phyloP scores from a whole-genome alignment of 371 early-diverging fungal genomes.

The Zychaea mexicana region DNA sequence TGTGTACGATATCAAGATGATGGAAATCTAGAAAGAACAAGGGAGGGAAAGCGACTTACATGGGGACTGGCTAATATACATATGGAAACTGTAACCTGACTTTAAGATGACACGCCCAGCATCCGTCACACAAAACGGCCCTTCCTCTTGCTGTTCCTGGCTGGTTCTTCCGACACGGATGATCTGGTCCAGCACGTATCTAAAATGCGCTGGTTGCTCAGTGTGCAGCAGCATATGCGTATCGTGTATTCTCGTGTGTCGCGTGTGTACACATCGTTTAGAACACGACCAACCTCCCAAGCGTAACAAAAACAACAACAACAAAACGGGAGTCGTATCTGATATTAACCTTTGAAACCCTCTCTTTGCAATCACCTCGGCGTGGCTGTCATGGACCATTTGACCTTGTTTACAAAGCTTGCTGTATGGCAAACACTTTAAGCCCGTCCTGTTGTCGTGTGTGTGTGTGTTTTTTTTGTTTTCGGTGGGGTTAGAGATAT shows the following conservation, averaged over 20 bases:
- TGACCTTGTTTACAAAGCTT: constrained; percentile 66
- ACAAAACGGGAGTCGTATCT: too few relatives aligned
- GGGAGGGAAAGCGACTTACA: too few relatives aligned
- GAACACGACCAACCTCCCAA: too few relatives aligned
- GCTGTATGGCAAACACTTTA: constrained; percentile 77
- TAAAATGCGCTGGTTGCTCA: too few relatives aligned
- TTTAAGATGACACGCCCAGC: constrained; percentile 5
- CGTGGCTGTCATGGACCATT: constrained; percentile 81
- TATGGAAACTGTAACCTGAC: constrained; percentile 51
- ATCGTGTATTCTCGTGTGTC: too few relatives aligned
- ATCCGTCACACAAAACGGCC: constrained; percentile 3
- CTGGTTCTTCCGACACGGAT: constrained; percentile 2
- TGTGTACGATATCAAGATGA: too few relatives aligned
- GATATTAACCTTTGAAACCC: constrained; percentile 75
- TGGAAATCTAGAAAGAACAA: too few relatives aligned
- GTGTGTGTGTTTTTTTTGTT: neutral
- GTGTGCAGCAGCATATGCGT: too few relatives aligned
- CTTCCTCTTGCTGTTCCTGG: neutral
- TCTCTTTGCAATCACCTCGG: constrained; percentile 82
- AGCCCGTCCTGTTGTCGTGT: constrained; percentile 70
- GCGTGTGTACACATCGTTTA: too few relatives aligned
- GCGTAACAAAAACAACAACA: too few relatives aligned
- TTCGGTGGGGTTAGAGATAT: neutral
- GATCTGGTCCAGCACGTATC: constrained; percentile 32
- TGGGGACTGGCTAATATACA: constrained; percentile 80